Base-by-base conservation (phyloP, 352 stramenopile genomes). In the Peronospora destructor region DNA sequence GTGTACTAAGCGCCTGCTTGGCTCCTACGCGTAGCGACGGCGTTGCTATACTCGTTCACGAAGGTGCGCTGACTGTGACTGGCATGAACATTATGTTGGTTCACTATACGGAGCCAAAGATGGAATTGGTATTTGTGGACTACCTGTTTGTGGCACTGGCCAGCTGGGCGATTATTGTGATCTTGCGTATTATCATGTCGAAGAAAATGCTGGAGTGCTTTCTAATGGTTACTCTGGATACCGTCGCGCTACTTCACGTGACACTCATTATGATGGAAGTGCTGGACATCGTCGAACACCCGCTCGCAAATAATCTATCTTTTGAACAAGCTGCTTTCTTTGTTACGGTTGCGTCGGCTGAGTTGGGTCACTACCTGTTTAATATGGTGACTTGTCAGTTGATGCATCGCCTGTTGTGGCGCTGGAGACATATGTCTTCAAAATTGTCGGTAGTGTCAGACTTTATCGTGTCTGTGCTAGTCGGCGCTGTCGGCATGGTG, bases 191-290 rank as follows among this genome's bases (percentile, higher is more conserved):
- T 47, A 45, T 81, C 4, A 64, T 65, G n/a, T 84, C 59, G 46
- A 67, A 73, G 35, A 74, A 81, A 29, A 59, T 84, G 2, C 44
- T 84, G 28, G 64, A 80, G 21, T 85, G 68, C 13, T 64, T 68
- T 14, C 34, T 85, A 28, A 71, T 76, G 57, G 52, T 74, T n/a
- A 49, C 66, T 32, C 54, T 84, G 39, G 76, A 87, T 49, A 73
- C 76, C 2, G 45, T 83, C 32, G 72, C 68, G 0, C 35, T 87
- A 32, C 64, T 75, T 28, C 76, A 79, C 28, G 41, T 87, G 37
- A 61, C 76, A 7, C 48, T 69, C n/a, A 73, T 78, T n/a, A 70
- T 87, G 64, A 80, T 84, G 66, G 73, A 80, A 23, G 64, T 78
- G 10, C 58, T 68, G 0, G 73, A 84, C 47, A 73, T 83, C 32